Base-by-base conservation (phyloP, 768 basidiomycete species). In the Scleroderma citrinum region DNA sequence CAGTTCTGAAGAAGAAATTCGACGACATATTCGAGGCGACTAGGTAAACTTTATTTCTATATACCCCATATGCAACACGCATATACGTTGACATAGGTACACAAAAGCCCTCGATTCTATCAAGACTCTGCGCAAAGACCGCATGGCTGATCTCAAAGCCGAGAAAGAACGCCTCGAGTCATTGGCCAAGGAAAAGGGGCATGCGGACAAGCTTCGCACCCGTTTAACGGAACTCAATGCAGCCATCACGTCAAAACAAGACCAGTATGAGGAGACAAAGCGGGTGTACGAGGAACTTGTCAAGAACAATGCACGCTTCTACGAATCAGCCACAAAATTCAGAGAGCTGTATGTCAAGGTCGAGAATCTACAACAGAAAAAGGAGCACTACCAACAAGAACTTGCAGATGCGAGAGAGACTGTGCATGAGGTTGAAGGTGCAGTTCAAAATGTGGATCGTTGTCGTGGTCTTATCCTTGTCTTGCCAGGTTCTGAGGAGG, bases 11-110 rank as follows among this genome's bases (percentile, higher is more conserved):
- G 76, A 98, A 97, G 77, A 98, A 98, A 65, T 99, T 99, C 53
- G 96, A 99, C 59, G 96, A 99, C 59, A 99, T 99, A 49, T 98
- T 99, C 59, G 96, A 99, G 67, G 96, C 96, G 3, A 98, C 94
- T 17, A 87, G 87, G 92, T 89, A 44, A 36, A 1, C 5, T 21
- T 26, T 26, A 26, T 49, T 38, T 31, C 6, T 41, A 10, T n/a
- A n/a, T 20, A 13, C 21, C 13, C 1, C 30, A 14, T 39, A 26
- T 42, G 7, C 14, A 39, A 44, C 37, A 13, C 21, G 26, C 24
- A 45, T 41, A 52, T 46, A 46, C 44, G 16, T 40, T 42, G 2
- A 2, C 51, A 29, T 32, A 96, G 94, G 59, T 99, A 97, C 67
- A 97, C 95, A 0, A 98, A 98, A 61, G 96, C 95, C 0, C 76